Evolutionary conservation across 345 rosid species (phyloP), one percentile per base, ranked within the genome.

Genomic region (Anastatica hierochuntica): DNA sequence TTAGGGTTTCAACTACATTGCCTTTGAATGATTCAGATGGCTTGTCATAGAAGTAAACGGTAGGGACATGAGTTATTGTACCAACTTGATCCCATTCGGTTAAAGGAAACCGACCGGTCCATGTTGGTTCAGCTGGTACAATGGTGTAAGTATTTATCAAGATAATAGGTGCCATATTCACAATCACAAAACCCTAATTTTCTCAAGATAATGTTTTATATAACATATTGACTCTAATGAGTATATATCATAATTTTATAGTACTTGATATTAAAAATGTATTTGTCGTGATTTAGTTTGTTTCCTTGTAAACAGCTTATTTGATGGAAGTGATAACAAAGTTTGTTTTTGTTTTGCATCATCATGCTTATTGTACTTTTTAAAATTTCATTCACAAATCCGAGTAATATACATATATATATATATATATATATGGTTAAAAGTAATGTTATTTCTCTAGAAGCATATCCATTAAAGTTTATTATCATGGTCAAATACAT

Each of bases 61-160:
- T 78, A 50, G 84, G 84, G 29, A 81, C 62, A 27, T 78, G 88
- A 43, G 82, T 74, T 46, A 81, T 60, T 24, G 71, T 50, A 13
- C 82, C 82, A 4, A 78, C 60, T 51, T 76, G 84, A 58, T 81
- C 88, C 75, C 70, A 74, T 35, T 72, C 84, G 10, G 84, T 62
- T 27, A 81, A 58, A 26, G 74, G 29, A 4, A 74, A 56, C 10
- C 33, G 45, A 34, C 80, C 80, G 5, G 54, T 66, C 67, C 69
- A 63, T 1, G 82, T 74, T 23, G 80, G 75, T 24, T 43, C 60
- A 3, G 62, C 67, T 5, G 88, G 82, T 68, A 76, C 65, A 7
- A 81, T 51, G 0, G 47, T 68, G 60, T 18, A 55, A 14, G 54
- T 49, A 0, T 65, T 43, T 9, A 2, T 57, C 6, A 49, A 10